Percentiles rank a stretch among this genome's conserved stretches.
phyloP scores from a whole-genome alignment of 2,329 filamentous ascomycete species.

The Paecilomyces variotii region DNA sequence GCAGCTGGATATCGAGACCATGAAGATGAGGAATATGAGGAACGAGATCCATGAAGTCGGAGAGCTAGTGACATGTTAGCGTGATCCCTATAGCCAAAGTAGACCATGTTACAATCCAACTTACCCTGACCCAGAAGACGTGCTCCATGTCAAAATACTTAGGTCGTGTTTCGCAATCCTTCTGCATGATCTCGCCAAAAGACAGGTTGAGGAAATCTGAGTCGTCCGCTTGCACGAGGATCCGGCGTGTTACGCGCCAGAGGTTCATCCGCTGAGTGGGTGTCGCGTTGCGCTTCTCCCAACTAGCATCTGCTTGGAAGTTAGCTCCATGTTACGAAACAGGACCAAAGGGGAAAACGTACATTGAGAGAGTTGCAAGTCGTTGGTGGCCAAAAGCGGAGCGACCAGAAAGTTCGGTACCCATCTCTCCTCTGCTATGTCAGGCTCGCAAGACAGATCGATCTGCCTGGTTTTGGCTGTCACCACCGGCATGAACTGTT shows the following conservation, averaged over 20 bases:
- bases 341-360: constrained; percentile 8
- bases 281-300: constrained; percentile 39
- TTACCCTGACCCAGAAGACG: constrained; percentile 45
- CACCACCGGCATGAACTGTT: constrained; percentile 39
- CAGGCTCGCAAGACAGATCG: constrained; percentile 27
- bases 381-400: constrained; percentile 41
- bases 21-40: constrained; percentile 41
- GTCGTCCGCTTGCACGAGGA: constrained; percentile 37
- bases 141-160: constrained; percentile 44
- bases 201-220: constrained; percentile 27
- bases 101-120: constrained; percentile 4
- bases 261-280: constrained; percentile 36
- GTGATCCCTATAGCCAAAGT: not conserved
- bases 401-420: constrained; percentile 43
- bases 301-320: constrained; percentile 29
- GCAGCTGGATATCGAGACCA: constrained; percentile 30
- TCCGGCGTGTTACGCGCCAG: constrained; percentile 40
- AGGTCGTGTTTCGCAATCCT: constrained; percentile 35
- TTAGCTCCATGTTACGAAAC: constrained; percentile 4
- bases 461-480: constrained; percentile 37
- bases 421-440: constrained; percentile 38
- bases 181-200: constrained; percentile 30
- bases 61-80: constrained; percentile 26
- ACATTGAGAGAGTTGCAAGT: constrained; percentile 42
- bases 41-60: constrained; percentile 43